These are phyloP conservation scores for Salix caprea DNA, from an alignment of 345 rosid genomes.

Conservation along the genomic window DNA sequence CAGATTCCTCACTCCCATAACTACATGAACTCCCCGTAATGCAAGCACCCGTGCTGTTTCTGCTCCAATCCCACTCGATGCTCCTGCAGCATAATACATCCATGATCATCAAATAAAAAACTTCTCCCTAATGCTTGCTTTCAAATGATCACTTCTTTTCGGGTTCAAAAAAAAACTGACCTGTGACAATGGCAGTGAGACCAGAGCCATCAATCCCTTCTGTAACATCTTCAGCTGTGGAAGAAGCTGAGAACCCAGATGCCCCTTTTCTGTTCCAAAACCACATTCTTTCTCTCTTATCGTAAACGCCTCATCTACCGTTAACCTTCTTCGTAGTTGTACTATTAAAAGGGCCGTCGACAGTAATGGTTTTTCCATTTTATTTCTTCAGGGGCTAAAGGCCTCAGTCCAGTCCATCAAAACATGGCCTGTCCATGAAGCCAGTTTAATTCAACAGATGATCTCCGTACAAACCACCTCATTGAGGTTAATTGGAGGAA, in stretches of 20 bases:
- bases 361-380: neutral
- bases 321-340: neutral
- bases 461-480: neutral
- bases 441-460: neutral
- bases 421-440: neutral
- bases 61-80: slow-evolving; percentile 69
- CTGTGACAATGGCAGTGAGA: slow-evolving; percentile 78
- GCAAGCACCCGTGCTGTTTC: slow-evolving; percentile 48
- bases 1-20: slow-evolving; percentile 11
- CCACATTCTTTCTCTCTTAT: slow-evolving; percentile 36
- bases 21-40: neutral
- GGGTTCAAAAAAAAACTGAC: slow-evolving; percentile 18
- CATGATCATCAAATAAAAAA: neutral
- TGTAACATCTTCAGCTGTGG: slow-evolving; percentile 80
- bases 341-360: neutral
- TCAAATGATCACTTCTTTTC: neutral
- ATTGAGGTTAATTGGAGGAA: neutral
- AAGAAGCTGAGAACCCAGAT: slow-evolving; percentile 70
- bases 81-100: slow-evolving; percentile 37
- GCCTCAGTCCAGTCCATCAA: neutral
- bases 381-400: neutral
- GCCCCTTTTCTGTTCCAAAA: slow-evolving; percentile 49
- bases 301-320: neutral
- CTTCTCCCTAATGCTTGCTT: neutral
- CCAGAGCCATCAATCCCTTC: slow-evolving; percentile 60